A percentile compares a stretch with the other conserved stretches of the same genome.
phyloP scores from a whole-genome alignment of 2,329 filamentous ascomycete genomes.

The Fusarium nisikadoi region DNA sequence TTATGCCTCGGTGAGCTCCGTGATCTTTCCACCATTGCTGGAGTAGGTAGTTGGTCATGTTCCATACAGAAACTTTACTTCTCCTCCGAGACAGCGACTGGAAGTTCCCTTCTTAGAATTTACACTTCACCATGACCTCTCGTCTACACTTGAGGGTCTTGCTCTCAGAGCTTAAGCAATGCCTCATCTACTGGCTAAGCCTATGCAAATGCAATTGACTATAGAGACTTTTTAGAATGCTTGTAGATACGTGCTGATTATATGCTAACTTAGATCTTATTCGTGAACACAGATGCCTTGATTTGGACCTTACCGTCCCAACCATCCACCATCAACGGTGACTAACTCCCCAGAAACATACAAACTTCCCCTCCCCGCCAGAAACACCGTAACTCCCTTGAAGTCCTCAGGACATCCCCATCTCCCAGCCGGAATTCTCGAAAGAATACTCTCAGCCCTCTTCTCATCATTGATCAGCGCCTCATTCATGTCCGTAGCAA shows the following conservation, averaged over 20 bases:
- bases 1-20: not conserved
- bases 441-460: constrained; percentile 77
- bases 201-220: too few relatives aligned
- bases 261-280: too few relatives aligned
- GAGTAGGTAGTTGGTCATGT: not conserved
- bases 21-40: not conserved
- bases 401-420: constrained; percentile 90
- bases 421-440: constrained; percentile 82
- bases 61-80: not conserved
- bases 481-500: constrained; percentile 91
- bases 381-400: constrained; percentile 80
- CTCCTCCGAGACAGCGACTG: too few relatives aligned
- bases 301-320: not conserved
- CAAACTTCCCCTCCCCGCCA: constrained; percentile 77
- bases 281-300: too few relatives aligned
- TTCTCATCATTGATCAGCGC: constrained; percentile 78
- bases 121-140: too few relatives aligned
- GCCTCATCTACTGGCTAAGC: too few relatives aligned
- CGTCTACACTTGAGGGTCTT: too few relatives aligned
- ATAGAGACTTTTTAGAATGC: too few relatives aligned
- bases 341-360: constrained; percentile 87
- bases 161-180: too few relatives aligned
- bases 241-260: too few relatives aligned
- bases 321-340: constrained; percentile 83
- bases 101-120: too few relatives aligned